Base-by-base conservation (phyloP, 208 protist species). In the Trypanosomatidae sp. region DNA sequence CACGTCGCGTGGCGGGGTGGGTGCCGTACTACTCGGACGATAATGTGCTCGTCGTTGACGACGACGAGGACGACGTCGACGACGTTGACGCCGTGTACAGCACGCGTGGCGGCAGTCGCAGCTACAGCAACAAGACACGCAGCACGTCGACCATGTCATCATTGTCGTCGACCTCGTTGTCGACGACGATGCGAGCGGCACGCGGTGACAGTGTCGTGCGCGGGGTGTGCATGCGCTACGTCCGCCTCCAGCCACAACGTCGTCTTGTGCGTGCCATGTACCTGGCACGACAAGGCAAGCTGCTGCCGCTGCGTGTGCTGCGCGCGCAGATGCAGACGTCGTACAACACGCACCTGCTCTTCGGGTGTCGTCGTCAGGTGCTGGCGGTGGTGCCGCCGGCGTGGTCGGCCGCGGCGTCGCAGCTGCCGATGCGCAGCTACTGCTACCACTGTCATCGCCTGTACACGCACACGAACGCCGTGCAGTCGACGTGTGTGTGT, bases 21-120 rank as follows among this genome's bases (percentile, higher is more conserved):
- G 51, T 92, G 15, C 83, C 75, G 0, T 73, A 71, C 40, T 92
- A 86, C 64, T 54, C 51, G 4, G 73, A 84, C 40, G 49, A 71
- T 8, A 77, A 79, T 25, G 59, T 88, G 8, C 50, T 92, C 11
- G 50, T 54, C 18, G 66, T 68, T 6, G 50, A 32, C 0, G 25
- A 26, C 10, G 44, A 39, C 38, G 6, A n/a, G 8, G 52, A 27
- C 19, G 52, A 53, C 24, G 47, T 15, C 27, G 26, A 38, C 10
- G 7, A 30, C 16, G 32, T 0, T 4, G 39, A 53, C 10, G 43
- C 21, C n/a, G n/a, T n/a, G n/a, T n/a, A n/a, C n/a, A n/a, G n/a
- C n/a, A n/a, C n/a, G n/a, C n/a, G n/a, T n/a, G n/a, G n/a, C n/a
- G n/a, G n/a, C n/a, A n/a, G n/a, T n/a, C n/a, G n/a, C n/a, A n/a